phyloP scores from a whole-genome alignment of 2,329 filamentous ascomycete genomes.

The Karstenula rhodostoma region DNA sequence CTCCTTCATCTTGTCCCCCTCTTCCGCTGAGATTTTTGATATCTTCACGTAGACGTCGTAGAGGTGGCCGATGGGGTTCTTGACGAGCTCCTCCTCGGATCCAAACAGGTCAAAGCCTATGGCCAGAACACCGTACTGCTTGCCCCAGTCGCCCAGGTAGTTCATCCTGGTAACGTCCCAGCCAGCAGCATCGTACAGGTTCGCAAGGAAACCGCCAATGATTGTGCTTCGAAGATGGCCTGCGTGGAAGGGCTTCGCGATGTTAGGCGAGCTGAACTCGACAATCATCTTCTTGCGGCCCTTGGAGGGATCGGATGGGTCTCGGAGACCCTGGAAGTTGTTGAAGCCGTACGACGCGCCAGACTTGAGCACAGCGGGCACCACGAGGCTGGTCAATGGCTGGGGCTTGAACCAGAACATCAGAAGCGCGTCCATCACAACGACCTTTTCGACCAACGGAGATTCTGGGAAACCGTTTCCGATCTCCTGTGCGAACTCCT shows the following conservation, averaged over 20 bases:
- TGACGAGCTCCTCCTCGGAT: slow-evolving; percentile 72
- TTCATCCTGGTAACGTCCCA: slow-evolving; percentile 78
- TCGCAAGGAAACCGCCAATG: slow-evolving; percentile 75
- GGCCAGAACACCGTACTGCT: slow-evolving; percentile 75
- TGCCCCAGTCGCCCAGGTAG: slow-evolving; percentile 82
- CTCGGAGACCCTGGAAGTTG: slow-evolving; percentile 64
- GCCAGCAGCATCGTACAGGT: slow-evolving; percentile 72
- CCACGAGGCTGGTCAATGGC: slow-evolving; percentile 69
- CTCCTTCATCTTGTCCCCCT: slow-evolving; percentile 71
- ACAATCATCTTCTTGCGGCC: slow-evolving; percentile 74
- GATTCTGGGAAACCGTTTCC: slow-evolving; percentile 73
- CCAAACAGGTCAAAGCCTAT: slow-evolving; percentile 80
- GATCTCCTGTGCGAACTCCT: slow-evolving; percentile 64
- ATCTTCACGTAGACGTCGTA: slow-evolving; percentile 85
- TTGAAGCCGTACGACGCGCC: slow-evolving; percentile 71
- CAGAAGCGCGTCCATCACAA: slow-evolving; percentile 72
- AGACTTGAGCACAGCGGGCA: slow-evolving; percentile 73
- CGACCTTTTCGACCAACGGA: slow-evolving; percentile 75
- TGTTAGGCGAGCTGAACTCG: slow-evolving; percentile 87
- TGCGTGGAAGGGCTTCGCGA: slow-evolving; percentile 82
- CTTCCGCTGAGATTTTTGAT: slow-evolving; percentile 67
- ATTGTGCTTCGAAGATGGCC: slow-evolving; percentile 80
- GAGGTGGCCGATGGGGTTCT: slow-evolving; percentile 82
- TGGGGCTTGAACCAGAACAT: slow-evolving; percentile 82
- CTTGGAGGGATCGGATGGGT: slow-evolving; percentile 67